phyloP scores from a whole-genome alignment of 495 filamentous ascomycete genomes.

The Aspergillus conjunctus region DNA sequence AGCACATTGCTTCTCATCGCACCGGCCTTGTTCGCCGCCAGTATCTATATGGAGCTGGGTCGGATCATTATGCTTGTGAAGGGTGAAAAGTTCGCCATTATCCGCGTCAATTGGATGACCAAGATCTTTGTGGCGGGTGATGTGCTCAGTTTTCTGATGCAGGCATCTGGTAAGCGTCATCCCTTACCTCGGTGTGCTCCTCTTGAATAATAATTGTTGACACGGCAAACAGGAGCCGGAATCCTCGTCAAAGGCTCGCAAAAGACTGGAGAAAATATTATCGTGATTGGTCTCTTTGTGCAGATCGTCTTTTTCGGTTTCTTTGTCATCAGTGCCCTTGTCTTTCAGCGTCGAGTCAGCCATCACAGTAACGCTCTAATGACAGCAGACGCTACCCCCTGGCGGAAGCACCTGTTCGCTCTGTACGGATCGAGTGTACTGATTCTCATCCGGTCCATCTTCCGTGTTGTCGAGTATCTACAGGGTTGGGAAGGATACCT shows the following conservation, averaged over 20 bases:
- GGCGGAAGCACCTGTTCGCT: conserved; percentile 53
- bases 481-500: conserved; percentile 55
- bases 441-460: conserved; percentile 63
- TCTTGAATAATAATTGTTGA: too few species aligned
- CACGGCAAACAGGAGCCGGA: conserved; percentile 27
- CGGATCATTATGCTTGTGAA: conserved; percentile 47
- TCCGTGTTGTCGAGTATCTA: conserved; percentile 64
- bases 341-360: conserved; percentile 40
- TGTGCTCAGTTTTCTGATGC: conserved; percentile 44
- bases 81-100: conserved; percentile 39
- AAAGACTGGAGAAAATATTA: conserved; percentile 34
- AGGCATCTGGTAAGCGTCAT: conserved; percentile 31
- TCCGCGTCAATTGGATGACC: conserved; percentile 50
- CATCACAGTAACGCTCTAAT: conserved; percentile 26
- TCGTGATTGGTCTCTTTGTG: conserved; percentile 49
- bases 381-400: conserved; percentile 34
- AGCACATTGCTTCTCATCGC: conserved; percentile 49
- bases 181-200: neutral
- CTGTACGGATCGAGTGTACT: conserved; percentile 56
- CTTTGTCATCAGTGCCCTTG: conserved; percentile 49
- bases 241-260: conserved; percentile 29
- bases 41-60: conserved; percentile 59
- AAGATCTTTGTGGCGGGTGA: conserved; percentile 44
- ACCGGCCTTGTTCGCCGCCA: conserved; percentile 54
- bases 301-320: conserved; percentile 57